Evolutionary conservation across 768 basidiomycete species (phyloP), one percentile per base, ranked within the genome.

Genomic region (Chalciporus pseudorubinellus): DNA sequence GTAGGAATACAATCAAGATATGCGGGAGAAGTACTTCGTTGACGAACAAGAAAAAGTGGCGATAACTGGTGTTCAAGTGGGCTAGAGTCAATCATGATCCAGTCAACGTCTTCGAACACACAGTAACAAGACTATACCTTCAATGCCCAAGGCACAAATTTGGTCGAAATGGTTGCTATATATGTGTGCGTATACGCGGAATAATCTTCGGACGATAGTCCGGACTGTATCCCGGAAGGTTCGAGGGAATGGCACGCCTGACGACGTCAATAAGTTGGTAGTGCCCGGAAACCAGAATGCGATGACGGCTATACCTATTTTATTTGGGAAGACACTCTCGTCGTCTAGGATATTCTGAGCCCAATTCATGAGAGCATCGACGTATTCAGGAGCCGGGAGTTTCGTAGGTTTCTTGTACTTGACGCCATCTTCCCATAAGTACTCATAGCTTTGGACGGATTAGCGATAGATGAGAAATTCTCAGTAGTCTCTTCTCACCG

Each of bases 101-200:
- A 29, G 50, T 39, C 22, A 54, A 47, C 31, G 31, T 42, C 41
- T 39, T 36, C n/a, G 14, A 19, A 22, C 18, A 8, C 16, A 20
- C 3, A 8, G 19, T 41, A 12, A 36, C 34, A 16, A 1, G 6
- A 45, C 29, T 75, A 36, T 54, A 95, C 95, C 95, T 81, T 99
- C 97, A 46, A 99, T 98, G 6, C 95, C 95, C 41, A 99, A 74
- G 13, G 97, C 97, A 68, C 95, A 98, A 52, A 98, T 92, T 62
- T 98, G 95, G 62, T 98, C 97, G 69, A 99, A 98, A 71, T 99
- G 97, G 59, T 93, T 95, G 77, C 94, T 95, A 76, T 99, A 99
- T 64, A 98, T 85, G 68, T 99, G 97, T 18, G 94, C 97, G 67
- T 99, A 99, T 38, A 99, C 90, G 16, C 97, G 82, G 79, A 99